These are phyloP conservation scores for Colletotrichum limetticola DNA, from an alignment of 2,329 filamentous ascomycete species.

Conservation along the genomic window DNA sequence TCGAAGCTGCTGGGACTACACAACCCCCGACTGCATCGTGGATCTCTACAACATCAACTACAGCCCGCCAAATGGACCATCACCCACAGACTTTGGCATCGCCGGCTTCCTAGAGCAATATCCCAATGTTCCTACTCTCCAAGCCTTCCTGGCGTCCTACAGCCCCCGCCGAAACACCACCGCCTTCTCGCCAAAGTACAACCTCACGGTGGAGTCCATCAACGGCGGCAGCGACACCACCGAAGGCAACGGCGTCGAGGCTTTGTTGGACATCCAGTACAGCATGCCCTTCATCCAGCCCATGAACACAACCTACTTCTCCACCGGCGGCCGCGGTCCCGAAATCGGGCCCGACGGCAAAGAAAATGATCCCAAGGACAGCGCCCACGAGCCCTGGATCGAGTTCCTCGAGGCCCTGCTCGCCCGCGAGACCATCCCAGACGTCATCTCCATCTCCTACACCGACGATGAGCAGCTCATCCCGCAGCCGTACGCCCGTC, in stretches of 20 bases:
- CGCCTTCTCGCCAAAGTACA: slow-evolving; percentile 18
- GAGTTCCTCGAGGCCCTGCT: slow-evolving; percentile 43
- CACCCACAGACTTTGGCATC: slow-evolving; percentile 19
- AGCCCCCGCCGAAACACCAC: slow-evolving; percentile 31
- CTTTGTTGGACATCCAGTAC: slow-evolving; percentile 11
- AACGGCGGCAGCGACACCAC: slow-evolving; percentile 9
- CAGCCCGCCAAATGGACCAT: slow-evolving; percentile 25
- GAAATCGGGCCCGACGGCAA: not conserved
- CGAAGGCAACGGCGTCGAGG: not conserved
- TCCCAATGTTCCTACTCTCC: slow-evolving; percentile 6
- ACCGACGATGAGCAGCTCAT: slow-evolving; percentile 48
- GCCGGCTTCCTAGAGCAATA: slow-evolving; percentile 20
- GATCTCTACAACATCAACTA: slow-evolving; percentile 59
- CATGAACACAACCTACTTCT: slow-evolving; percentile 16
- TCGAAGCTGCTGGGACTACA: slow-evolving; percentile 33
- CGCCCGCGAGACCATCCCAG: slow-evolving; percentile 41
- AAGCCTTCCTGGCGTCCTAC: slow-evolving; percentile 17
- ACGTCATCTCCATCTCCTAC: slow-evolving; percentile 49
- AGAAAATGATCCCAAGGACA: slow-evolving; percentile 2
- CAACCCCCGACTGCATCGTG: slow-evolving; percentile 53
- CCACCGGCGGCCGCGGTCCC: slow-evolving; percentile 18
- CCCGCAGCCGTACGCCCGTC: slow-evolving; percentile 42
- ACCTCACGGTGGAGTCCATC: slow-evolving; percentile 11
- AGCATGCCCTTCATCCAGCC: slow-evolving; percentile 24
- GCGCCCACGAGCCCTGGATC: slow-evolving; percentile 45